Base-by-base conservation (phyloP, 2,329 filamentous ascomycete genomes). In the Aspergillus ochraceus region DNA sequence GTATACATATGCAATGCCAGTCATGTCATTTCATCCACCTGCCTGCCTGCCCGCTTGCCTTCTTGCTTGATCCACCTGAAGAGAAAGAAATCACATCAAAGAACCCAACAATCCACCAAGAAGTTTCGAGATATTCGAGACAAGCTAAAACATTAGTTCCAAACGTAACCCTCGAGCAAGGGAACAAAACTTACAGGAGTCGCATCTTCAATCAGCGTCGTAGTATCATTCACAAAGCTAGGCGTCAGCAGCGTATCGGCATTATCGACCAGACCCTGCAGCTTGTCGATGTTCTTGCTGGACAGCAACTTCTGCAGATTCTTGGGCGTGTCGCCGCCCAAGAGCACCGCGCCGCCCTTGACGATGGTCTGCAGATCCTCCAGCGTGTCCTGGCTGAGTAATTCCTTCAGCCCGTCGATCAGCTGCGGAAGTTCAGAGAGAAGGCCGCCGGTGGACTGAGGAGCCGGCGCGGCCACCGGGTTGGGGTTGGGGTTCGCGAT, bases 131-230 rank as follows among this genome's bases (percentile, higher is more conserved):
- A 74, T 60, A 55, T 70, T 68, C 54, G 64, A 62, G 11, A 74
- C 65, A 22, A 74, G 60, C 72, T 74, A 60, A 20, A 11, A 26
- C 0, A 12, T 46, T 26, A 39, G 49, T 42, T 32, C 30, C 49
- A 45, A 29, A 29, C 1, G 12, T 26, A 2, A 32, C 36, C 3
- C 14, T 36, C 5, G 14, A 30, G 24, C 3, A 17, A 14, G 8
- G 30, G 42, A 14, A 10, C 4, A 49, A 32, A 22, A 63, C 70
- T 49, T 64, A 75, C 73, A 62, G 73, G 73, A 29, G 70, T 69
- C 19, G 72, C 72, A 68, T 74, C 72, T 8, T 64, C 68, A 52
- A 75, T 70, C 47, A 75, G 56, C 2, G 67, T 69, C 2, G 65
- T 65, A 4, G 73, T 75, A 57, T 72, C 61, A 20, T 72, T 71